Evolutionary conservation across 768 basidiomycete species (phyloP).

Genomic region (Ramaria sp.): DNA sequence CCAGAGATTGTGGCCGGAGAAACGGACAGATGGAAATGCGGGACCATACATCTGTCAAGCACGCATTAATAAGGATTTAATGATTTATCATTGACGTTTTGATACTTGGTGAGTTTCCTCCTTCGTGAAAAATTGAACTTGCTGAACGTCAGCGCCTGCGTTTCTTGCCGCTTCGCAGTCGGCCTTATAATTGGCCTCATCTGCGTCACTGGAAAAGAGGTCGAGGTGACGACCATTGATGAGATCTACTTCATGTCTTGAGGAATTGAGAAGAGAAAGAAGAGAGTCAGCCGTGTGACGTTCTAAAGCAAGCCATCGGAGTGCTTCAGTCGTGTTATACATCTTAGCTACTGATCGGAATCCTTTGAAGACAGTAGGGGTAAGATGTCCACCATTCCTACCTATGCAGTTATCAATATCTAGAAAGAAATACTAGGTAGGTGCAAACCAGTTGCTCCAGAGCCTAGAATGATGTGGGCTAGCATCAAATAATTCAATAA

Average conservation of each 20-base stretch:
- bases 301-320: conserved; percentile 45
- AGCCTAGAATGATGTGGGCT: conserved; percentile 32
- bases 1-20: conserved; percentile 59
- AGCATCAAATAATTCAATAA: conserved; percentile 10
- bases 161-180: conserved; percentile 44
- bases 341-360: conserved; percentile 29
- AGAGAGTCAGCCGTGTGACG: conserved; percentile 40
- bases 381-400: conserved; percentile 72
- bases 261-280: conserved; percentile 34
- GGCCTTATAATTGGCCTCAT: conserved; percentile 25
- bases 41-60: conserved; percentile 30
- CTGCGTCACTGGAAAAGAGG: conserved; percentile 37
- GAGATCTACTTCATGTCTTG: conserved; percentile 48
- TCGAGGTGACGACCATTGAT: conserved; percentile 43
- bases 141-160: conserved; percentile 39
- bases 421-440: not conserved
- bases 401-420: conserved; percentile 29
- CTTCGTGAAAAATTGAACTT: conserved; percentile 35
- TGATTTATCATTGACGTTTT: not conserved
- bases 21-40: conserved; percentile 39
- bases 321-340: conserved; percentile 47
- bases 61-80: not conserved
- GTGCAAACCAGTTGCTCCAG: conserved; percentile 63
- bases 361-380: conserved; percentile 33
- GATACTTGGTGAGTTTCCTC: conserved; percentile 40